Evolutionary conservation across 177 flowering plant genomes (phyloP).

Genomic region (Vitis hybrid): DNA sequence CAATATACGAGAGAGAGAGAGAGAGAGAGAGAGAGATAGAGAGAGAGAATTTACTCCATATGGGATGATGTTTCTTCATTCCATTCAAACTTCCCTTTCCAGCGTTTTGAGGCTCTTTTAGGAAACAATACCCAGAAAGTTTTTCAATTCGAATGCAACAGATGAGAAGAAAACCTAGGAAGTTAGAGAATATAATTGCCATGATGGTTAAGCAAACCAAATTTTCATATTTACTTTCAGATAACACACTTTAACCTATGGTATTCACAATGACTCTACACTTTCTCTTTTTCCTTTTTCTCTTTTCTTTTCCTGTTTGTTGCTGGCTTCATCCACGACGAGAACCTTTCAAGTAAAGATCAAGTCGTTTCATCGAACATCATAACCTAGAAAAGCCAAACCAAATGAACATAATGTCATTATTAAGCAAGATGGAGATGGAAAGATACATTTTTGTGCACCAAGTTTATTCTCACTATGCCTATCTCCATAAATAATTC

Average conservation of each 20-base stretch:
- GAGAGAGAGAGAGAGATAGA: too few species aligned
- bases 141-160: neutral
- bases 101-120: neutral
- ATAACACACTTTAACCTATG: constrained; percentile 12
- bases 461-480: too few species aligned
- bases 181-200: constrained; percentile 4
- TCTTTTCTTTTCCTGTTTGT: constrained; percentile 1
- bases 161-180: neutral
- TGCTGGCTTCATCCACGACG: constrained; percentile 26
- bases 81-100: too few species aligned
- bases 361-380: constrained; percentile 50
- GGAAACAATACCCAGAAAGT: constrained; percentile 3
- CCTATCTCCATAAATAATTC: too few species aligned
- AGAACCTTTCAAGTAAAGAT: constrained; percentile 21
- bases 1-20: too few species aligned
- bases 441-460: neutral
- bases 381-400: constrained; percentile 39
- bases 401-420: constrained; percentile 1
- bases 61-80: too few species aligned
- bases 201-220: constrained; percentile 12
- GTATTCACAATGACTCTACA: constrained; percentile 43
- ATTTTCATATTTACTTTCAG: constrained; percentile 19
- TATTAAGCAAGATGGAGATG: neutral
- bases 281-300: constrained; percentile 2
- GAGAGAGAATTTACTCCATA: too few species aligned